Percentiles rank a stretch among this genome's conserved stretches.
Conservation (phyloP, 306 rosid genomes). For the Sicyos edulis region DNA sequence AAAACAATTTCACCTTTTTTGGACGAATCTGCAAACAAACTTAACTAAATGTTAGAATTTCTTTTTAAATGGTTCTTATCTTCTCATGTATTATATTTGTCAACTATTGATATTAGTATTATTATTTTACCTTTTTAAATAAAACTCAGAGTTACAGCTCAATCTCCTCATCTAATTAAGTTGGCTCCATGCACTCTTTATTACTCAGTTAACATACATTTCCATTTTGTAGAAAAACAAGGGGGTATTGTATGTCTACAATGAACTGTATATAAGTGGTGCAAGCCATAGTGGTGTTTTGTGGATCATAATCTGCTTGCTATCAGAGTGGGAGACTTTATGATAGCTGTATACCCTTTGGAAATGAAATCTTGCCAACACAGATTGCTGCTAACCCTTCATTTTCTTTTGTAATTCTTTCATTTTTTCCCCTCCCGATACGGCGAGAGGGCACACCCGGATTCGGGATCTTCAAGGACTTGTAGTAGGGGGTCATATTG, state of each 20-base stretch:
- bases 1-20: not conserved
- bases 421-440: slow-evolving; percentile 32
- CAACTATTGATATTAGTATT: too few species aligned
- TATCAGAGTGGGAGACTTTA: slow-evolving; percentile 11
- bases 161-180: too few species aligned
- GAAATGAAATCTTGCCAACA: slow-evolving; percentile 38
- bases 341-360: not conserved
- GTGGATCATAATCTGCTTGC: not conserved
- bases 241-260: not conserved
- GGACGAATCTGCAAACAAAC: too few species aligned
- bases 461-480: slow-evolving; percentile 40
- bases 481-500: slow-evolving; percentile 26
- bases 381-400: slow-evolving; percentile 43
- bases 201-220: too few species aligned
- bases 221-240: too few species aligned
- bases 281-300: not conserved
- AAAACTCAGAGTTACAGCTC: too few species aligned
- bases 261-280: not conserved
- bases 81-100: too few species aligned
- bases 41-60: too few species aligned
- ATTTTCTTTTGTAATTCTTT: slow-evolving; percentile 40
- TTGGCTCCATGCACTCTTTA: too few species aligned
- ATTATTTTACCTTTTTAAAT: too few species aligned
- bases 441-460: slow-evolving; percentile 43
- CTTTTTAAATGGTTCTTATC: too few species aligned